A percentile compares a stretch with the other conserved stretches of the same genome.
phyloP scores from a whole-genome alignment of 768 basidiomycete genomes.

The Fibroporia radiculosa region DNA sequence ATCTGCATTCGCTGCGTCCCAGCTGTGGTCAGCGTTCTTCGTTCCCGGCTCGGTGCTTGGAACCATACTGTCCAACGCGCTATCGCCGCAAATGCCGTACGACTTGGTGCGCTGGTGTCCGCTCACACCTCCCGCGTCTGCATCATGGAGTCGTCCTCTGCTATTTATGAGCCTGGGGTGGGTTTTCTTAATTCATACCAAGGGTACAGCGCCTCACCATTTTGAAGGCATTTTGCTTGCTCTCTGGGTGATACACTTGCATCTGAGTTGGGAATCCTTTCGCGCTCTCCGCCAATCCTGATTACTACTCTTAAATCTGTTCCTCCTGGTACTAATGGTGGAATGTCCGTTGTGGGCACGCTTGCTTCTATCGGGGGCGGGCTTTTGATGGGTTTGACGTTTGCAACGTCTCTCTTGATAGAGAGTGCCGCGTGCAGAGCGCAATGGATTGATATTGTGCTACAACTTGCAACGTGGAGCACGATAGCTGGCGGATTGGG shows the following conservation, averaged over 20 bases:
- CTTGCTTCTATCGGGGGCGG: constrained; percentile 70
- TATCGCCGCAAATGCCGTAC: constrained; percentile 24
- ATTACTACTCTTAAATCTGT: constrained; percentile 71
- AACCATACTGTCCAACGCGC: constrained; percentile 5
- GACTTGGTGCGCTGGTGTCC: constrained; percentile 54
- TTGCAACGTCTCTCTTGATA: constrained; percentile 45
- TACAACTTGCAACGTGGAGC: constrained; percentile 51
- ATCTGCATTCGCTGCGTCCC: constrained; percentile 49
- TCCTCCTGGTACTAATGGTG: constrained; percentile 90
- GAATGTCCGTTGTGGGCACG: constrained; percentile 69
- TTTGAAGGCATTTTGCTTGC: constrained; percentile 72
- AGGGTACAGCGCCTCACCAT: not conserved
- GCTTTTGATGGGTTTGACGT: constrained; percentile 54
- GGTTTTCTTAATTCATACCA: constrained; percentile 11
- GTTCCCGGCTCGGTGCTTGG: constrained; percentile 30
- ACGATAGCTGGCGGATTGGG: constrained; percentile 65
- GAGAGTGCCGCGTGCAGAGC: constrained; percentile 54
- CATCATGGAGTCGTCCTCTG: constrained; percentile 52
- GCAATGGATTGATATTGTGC: constrained; percentile 29
- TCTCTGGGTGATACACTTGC: constrained; percentile 90
- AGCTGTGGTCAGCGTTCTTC: constrained; percentile 59
- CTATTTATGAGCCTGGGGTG: constrained; percentile 64
- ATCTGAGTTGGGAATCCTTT: constrained; percentile 87
- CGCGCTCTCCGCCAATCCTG: constrained; percentile 56
- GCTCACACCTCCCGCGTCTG: constrained; percentile 31